Evolutionary conservation across 768 basidiomycete species (phyloP), one percentile per base, ranked within the genome.

Genomic region (Nevesoporus exiguus): DNA sequence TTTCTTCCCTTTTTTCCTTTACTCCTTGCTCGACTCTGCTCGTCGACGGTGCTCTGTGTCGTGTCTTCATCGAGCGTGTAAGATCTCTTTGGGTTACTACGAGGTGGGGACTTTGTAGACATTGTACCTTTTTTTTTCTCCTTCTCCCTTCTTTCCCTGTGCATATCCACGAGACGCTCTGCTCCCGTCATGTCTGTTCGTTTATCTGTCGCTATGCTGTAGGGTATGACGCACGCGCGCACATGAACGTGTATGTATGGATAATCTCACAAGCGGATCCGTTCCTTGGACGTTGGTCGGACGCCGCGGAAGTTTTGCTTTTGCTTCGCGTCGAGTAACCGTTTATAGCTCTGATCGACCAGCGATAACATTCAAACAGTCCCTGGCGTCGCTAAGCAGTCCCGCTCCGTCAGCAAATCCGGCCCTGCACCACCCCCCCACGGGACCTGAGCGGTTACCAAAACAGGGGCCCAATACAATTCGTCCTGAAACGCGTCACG

Each of bases 61-160:
- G 11, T 31, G n/a, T 30, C 3, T n/a, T 13, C 5, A 1, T 5
- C 13, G 17, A 13, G 10, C 13, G 13, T 55, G 42, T 62, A 56
- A 29, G 53, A 55, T 55, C 42, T 51, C 31, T 46, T 22, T 8
- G 48, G 48, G 49, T 45, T 31, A 47, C 40, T 37, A n/a, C 27
- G n/a, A 39, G 19, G 33, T 42, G 30, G 64, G 61, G 64, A 59
- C 58, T 62, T 54, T 60, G 47, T 42, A 49, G 53, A 48, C 36
- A 21, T 57, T 45, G 54, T 61, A 52, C 55, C 53, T 46, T 48
- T 52, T n/a, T n/a, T n/a, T n/a, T n/a, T n/a, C n/a, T n/a, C n/a
- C n/a, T n/a, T n/a, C n/a, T n/a, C 34, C 25, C 14, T 19, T 19
- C 34, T 15, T 10, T 7, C 25, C 24, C 29, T 39, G 40, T 49